Evolutionary conservation across 2,329 filamentous ascomycete genomes (phyloP).

Genomic region (Plenodomus tracheiphilus): DNA sequence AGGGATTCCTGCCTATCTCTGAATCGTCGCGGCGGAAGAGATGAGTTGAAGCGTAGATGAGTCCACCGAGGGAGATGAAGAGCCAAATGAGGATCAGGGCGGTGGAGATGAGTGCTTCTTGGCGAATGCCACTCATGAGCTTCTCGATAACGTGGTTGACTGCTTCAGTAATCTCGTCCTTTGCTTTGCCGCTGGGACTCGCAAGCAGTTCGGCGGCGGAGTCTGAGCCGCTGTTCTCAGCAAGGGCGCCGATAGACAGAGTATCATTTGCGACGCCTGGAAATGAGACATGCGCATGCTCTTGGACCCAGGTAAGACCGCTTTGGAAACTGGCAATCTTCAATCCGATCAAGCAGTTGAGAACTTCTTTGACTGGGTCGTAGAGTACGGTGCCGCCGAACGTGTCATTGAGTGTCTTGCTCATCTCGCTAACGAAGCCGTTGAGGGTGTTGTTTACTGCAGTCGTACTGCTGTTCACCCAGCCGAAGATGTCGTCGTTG

Average conservation of each 20-base stretch:
- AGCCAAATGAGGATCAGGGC: conserved; percentile 77
- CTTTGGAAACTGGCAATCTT: conserved; percentile 85
- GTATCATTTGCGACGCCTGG: conserved; percentile 77
- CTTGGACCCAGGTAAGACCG: conserved; percentile 89
- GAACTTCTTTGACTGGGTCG: conserved; percentile 74
- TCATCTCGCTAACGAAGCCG: conserved; percentile 77
- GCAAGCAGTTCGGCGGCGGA: conserved; percentile 74
- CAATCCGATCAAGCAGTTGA: conserved; percentile 84
- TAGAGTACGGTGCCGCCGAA: conserved; percentile 84
- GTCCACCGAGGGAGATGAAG: conserved; percentile 73
- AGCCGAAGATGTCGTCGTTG: conserved; percentile 82
- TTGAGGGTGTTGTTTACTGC: conserved; percentile 87
- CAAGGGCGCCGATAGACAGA: conserved; percentile 77
- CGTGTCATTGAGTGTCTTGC: conserved; percentile 70
- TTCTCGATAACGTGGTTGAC: conserved; percentile 70
- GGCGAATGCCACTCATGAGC: conserved; percentile 68
- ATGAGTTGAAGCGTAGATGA: conserved; percentile 66
- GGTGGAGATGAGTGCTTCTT: conserved; percentile 79
- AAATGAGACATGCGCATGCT: conserved; percentile 81
- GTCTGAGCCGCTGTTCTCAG: conserved; percentile 52
- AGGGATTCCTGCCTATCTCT: conserved; percentile 23
- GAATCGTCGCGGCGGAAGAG: conserved; percentile 60
- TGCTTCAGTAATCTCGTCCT: conserved; percentile 79
- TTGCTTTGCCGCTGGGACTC: conserved; percentile 71
- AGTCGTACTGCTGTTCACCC: conserved; percentile 80